A percentile compares a stretch with the other conserved stretches of the same genome.
These are phyloP conservation scores for Pestalotiopsis sp. DNA, from an alignment of 2,329 filamentous ascomycete genomes.

Conservation along the genomic window DNA sequence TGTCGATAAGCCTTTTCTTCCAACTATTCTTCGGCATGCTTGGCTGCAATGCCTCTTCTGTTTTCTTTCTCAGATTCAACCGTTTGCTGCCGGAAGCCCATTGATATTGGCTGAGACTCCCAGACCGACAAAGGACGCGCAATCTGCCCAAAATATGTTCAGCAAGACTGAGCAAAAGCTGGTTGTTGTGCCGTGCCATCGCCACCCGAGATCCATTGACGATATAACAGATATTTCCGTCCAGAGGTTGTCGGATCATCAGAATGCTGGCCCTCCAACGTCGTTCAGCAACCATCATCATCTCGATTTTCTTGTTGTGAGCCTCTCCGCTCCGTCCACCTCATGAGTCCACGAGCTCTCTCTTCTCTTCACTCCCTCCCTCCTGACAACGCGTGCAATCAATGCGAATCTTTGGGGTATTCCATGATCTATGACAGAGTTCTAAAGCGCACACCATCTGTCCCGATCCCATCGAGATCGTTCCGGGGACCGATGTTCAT, in stretches of 20 bases:
- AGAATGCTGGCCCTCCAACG: neutral
- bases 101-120: neutral
- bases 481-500: neutral
- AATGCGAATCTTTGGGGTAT: constrained; percentile 12
- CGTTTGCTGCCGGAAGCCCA: neutral
- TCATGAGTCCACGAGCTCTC: neutral
- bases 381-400: neutral
- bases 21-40: neutral
- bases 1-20: neutral
- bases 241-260: neutral
- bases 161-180: neutral
- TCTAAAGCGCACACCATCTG: constrained; percentile 1
- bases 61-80: neutral
- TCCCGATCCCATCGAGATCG: neutral
- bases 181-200: neutral
- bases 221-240: neutral
- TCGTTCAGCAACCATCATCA: neutral
- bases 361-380: neutral
- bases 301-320: neutral
- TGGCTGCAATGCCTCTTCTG: neutral
- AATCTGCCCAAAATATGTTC: neutral
- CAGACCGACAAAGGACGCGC: neutral
- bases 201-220: neutral
- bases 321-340: neutral
- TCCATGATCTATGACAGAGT: constrained; percentile 12